A percentile compares a stretch with the other conserved stretches of the same genome.
phyloP scores from a whole-genome alignment of 352 stramenopile genomes.

The Phytophthora fragariaefolia region DNA sequence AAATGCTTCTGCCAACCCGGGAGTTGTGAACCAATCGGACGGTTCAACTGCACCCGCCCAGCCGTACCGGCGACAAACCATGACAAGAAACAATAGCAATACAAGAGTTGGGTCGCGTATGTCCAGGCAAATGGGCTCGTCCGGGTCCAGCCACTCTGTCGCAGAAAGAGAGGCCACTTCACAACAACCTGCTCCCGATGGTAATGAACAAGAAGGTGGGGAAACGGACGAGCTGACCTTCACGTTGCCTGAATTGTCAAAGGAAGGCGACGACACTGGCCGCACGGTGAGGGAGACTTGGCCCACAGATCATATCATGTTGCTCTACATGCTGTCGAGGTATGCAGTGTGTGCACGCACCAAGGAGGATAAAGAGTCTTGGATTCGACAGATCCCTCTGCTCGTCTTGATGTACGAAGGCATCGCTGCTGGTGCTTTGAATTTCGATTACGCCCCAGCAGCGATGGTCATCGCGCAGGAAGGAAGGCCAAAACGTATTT shows the following conservation, averaged over 20 bases:
- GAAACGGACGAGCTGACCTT: slow-evolving; percentile 65
- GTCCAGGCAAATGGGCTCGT: slow-evolving; percentile 5
- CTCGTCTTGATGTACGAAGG: slow-evolving; percentile 72
- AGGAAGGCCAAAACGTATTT: slow-evolving; percentile 56
- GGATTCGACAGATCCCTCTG: slow-evolving; percentile 94
- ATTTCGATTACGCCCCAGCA: slow-evolving; percentile 74
- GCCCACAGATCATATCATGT: slow-evolving; percentile 60
- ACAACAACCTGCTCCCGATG: background rate
- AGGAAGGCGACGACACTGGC: slow-evolving; percentile 51
- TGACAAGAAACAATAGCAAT: slow-evolving; percentile 22
- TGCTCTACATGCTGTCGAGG: slow-evolving; percentile 61
- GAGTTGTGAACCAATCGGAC: background rate
- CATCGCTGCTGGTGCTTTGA: slow-evolving; percentile 57
- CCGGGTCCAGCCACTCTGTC: slow-evolving; percentile 7
- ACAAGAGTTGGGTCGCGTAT: slow-evolving; percentile 5
- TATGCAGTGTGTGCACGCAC: slow-evolving; percentile 60
- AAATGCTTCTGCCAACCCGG: background rate
- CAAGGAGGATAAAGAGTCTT: slow-evolving; percentile 91
- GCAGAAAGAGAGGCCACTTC: slow-evolving; percentile 8
- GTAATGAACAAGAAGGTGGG: slow-evolving; percentile 22
- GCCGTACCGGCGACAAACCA: slow-evolving; percentile 31
- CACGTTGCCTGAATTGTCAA: slow-evolving; percentile 52
- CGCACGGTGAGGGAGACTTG: slow-evolving; percentile 58
- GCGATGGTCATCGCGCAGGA: slow-evolving; percentile 63
- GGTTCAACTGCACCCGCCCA: slow-evolving; percentile 15